Evolutionary conservation across 768 basidiomycete species (phyloP), one percentile per base, ranked within the genome.

Genomic region (Suillus decipiens): DNA sequence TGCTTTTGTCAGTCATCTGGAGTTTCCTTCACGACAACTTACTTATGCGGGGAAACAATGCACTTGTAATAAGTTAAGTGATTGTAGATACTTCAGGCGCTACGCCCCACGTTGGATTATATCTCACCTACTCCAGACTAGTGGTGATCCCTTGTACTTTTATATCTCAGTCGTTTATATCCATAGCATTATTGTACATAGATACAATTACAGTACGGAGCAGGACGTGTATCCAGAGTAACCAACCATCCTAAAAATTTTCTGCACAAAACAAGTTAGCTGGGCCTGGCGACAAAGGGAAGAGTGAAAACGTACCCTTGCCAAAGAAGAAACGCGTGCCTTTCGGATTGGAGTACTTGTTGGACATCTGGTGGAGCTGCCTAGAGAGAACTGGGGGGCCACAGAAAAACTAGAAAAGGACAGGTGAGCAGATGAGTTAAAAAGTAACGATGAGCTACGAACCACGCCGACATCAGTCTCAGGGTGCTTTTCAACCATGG

Each of bases 401-500:
- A 70, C 95, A 96, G 84, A 93, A 96, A 81, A 94, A 92, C 77
- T 82, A 61, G 19, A 60, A 63, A 50, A 6, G 54, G 33, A 92
- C 77, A 78, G 63, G 34, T 61, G 63, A 54, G 8, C 50, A 14
- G 15, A 28, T 34, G 43, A 15, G 19, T 69, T 12, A 5, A 31
- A 11, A 36, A 1, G 22, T 28, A 43, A 28, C 36, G 33, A 56
- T 14, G 15, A 3, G 12, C 8, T 41, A 69, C 69, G 39, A 72
- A 91, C 89, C 73, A 96, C 94, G 59, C 95, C 95, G 60, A 93
- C 87, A 70, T 96, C 95, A 1, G 95, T 91, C 67, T 92, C 89
- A 0, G 89, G 86, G 68, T 97, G 96, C 73, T 89, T 92, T 70
- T 91, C 86, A 2, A 81, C 82, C 61, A 98, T 85, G 12, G 89